Conservation (phyloP, 2,329 filamentous ascomycete species). For the Didymosphaeria variabile region DNA sequence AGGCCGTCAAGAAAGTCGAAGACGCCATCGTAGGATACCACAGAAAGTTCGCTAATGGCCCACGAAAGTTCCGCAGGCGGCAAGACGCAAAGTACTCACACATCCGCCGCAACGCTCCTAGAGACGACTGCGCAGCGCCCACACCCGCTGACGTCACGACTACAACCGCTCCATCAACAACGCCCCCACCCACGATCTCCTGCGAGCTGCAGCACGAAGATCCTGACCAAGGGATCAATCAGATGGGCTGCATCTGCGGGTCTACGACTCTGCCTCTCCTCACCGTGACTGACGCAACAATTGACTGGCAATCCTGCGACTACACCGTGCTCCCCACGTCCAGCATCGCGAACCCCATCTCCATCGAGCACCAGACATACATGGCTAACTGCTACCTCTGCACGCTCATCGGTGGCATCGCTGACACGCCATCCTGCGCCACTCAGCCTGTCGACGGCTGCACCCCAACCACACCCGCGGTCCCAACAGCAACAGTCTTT, state of each 20-base stretch:
- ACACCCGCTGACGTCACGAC: background rate
- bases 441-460: conserved; percentile 8
- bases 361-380: background rate
- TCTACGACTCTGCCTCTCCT: conserved; percentile 9
- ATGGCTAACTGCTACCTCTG: conserved; percentile 9
- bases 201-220: conserved; percentile 11
- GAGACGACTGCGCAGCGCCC: background rate
- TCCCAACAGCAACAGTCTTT: conserved; percentile 10
- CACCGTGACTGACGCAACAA: conserved; percentile 3
- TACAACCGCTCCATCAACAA: conserved; percentile 12
- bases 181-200: background rate
- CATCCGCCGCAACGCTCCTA: background rate
- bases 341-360: conserved; percentile 9
- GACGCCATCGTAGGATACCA: background rate
- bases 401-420: conserved; percentile 11
- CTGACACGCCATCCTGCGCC: conserved; percentile 5
- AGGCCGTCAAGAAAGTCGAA: background rate
- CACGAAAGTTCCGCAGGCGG: background rate
- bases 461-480: conserved; percentile 11
- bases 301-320: conserved; percentile 3
- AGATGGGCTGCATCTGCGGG: conserved; percentile 12
- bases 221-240: conserved; percentile 14
- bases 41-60: background rate
- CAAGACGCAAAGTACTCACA: background rate
- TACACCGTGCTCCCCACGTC: conserved; percentile 14